Evolutionary conservation across 768 basidiomycete species (phyloP), one percentile per base, ranked within the genome.

Genomic region (Gautieria morchelliformis): DNA sequence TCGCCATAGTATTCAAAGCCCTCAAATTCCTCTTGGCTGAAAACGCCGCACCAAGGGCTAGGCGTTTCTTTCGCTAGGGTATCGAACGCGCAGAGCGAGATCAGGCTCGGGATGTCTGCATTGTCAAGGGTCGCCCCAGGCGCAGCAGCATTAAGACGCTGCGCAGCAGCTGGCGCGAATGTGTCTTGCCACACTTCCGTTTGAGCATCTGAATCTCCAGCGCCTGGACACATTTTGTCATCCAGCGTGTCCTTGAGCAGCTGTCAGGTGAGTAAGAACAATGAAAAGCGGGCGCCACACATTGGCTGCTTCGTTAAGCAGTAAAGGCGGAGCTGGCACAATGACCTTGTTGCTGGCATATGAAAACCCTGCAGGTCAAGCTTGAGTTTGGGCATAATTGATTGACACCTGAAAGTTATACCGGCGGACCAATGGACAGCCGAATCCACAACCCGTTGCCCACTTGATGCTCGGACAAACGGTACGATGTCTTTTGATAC

Each of bases 11-110:
- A 89, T 61, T 87, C 88, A 63, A 82, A 84, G 0, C 74, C 75
- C 27, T 69, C 70, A 66, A 85, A 92, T 52, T 91, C 90, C 4
- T 75, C 70, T 14, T 62, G 52, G 0, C 73, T 72, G 68, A 93
- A 94, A n/a, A 93, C 65, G 5, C 67, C 68, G 67, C 93, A 95
- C 69, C 88, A 92, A 0, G 78, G 79, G 60, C 85, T 87, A 53
- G 70, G 62, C 27, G 60, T 63, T 51, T 74, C 74, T 49, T 68
- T 73, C n/a, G 73, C 79, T 55, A 80, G 74, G n/a, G 80, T 86
- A 63, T 92, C 87, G 64, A 93, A 91, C 0, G 89, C 77, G 65
- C 93, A 94, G 45, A 93, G 71, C 2, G 82, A 77, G 67, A 90
- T 81, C 35, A 93, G 72, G 57, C 72, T 75, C 51, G 74, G 71